These are phyloP conservation scores for Circinella minor DNA, from an alignment of 371 early-diverging fungal species.

Conservation along the genomic window DNA sequence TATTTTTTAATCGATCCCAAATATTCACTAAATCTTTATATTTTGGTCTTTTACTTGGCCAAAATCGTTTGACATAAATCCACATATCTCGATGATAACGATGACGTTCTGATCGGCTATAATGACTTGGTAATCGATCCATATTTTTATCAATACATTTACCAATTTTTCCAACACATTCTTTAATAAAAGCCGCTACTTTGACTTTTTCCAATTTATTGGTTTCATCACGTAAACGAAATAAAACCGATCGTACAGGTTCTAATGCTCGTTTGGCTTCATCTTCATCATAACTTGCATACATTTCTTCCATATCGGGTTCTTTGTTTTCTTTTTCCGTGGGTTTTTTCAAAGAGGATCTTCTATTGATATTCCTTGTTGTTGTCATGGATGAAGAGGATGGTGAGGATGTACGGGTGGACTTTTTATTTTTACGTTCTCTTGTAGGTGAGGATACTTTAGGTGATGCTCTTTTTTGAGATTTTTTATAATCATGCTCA, in stretches of 20 bases:
- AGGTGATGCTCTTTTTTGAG: background rate
- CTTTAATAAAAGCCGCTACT: conserved; percentile 61
- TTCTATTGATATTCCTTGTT: background rate
- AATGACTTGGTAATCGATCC: conserved; percentile 19
- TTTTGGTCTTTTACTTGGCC: conserved; percentile 56
- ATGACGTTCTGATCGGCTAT: conserved; percentile 18
- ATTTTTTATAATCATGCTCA: background rate
- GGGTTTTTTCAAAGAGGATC: background rate
- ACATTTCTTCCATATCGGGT: conserved; percentile 41
- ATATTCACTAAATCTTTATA: conserved; percentile 55
- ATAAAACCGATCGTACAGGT: conserved; percentile 58
- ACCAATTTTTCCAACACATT: conserved; percentile 65
- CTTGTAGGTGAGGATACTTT: no score
- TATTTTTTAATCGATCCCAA: conserved; percentile 46
- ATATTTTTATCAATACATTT: conserved; percentile 56
- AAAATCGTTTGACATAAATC: conserved; percentile 67
- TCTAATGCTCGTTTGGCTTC: conserved; percentile 57
- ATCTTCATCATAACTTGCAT: conserved; percentile 60
- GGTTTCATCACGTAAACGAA: conserved; percentile 56
- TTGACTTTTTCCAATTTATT: conserved; percentile 45
- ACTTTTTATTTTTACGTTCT: no score
- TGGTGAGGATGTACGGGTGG: no score
- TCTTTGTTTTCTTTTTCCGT: conserved; percentile 29
- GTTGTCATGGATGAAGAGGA: no score
- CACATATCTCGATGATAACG: conserved; percentile 57